A percentile compares a stretch with the other conserved stretches of the same genome.
Conservation (phyloP, 1,284 basidiomycete genomes). For the Pseudozyma sp. region DNA sequence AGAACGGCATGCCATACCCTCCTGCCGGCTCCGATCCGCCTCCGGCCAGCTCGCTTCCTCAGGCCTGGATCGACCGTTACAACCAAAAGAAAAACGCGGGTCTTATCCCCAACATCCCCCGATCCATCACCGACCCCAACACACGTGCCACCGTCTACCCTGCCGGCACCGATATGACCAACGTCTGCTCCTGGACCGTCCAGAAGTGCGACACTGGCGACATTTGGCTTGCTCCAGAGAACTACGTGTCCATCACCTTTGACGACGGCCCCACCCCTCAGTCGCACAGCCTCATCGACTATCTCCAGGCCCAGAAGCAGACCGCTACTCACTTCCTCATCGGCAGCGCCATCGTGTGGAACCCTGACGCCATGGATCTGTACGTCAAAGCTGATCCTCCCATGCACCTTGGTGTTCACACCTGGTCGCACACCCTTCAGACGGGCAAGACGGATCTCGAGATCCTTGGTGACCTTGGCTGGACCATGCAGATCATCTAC, state of each 20-base stretch:
- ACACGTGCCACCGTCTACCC: conserved; percentile 54
- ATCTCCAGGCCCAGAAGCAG: conserved; percentile 74
- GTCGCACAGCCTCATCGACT: conserved; percentile 72
- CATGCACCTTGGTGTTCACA: conserved; percentile 76
- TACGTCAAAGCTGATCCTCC: conserved; percentile 72
- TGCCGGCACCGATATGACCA: conserved; percentile 47
- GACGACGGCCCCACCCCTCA: conserved; percentile 79
- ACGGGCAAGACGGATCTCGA: conserved; percentile 79
- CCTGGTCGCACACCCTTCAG: conserved; percentile 72
- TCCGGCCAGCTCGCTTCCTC: conserved; percentile 46
- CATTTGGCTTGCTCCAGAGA: conserved; percentile 58
- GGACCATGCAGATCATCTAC: conserved; percentile 83
- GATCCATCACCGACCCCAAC: conserved; percentile 68
- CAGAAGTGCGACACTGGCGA: conserved; percentile 60
- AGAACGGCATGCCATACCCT: conserved; percentile 59
- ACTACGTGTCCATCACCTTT: conserved; percentile 53
- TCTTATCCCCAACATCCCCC: conserved; percentile 78
- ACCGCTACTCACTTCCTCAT: conserved; percentile 84
- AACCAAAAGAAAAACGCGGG: conserved; percentile 75
- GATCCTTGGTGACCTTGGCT: conserved; percentile 82
- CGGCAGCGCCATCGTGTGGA: conserved; percentile 76
- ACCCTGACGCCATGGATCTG: conserved; percentile 74
- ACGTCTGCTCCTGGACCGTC: conserved; percentile 60
- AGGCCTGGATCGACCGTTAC: conserved; percentile 77
- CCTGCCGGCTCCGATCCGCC: conserved; percentile 50